Evolutionary conservation across 169 alveolate species (phyloP), one percentile per base, ranked within the genome.

Genomic region (Cryptosporidium baileyi): DNA sequence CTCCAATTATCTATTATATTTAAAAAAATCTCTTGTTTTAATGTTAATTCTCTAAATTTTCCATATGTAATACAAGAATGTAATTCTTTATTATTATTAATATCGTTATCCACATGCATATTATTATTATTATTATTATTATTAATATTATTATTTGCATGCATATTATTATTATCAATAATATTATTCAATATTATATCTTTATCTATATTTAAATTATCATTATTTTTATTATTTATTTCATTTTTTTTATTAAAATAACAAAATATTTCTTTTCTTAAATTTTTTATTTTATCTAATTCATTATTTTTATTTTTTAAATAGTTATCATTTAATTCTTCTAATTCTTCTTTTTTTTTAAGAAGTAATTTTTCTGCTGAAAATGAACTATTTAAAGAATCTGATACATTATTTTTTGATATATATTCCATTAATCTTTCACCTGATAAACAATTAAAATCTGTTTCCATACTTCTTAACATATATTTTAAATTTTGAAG

Each of bases 401-500:
- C 67, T 1, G 54, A 57, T 15, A 32, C 5, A 57, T 11, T 24
- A 28, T 57, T 74, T 19, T 52, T 54, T 9, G 85, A 74, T 49
- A 74, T 57, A 74, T 74, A 30, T 22, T 59, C 85, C 32, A 74
- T 26, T 74, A 74, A 40, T 36, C 43, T 26, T 41, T 74, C 85
- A 22, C 67, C 65, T 3, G 85, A 74, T 11, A 74, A 61, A 24
- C 59, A 54, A 30, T 74, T 74, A 43, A 74, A 74, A 24, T 74
- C 85, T 22, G 85, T 74, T 36, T 74, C 85, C 85, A 74, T 74
- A 17, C 60, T 54, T 22, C 85, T 51, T 34, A 74, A 49, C 36
- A 74, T 36, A 43, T 40, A 51, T 24, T 54, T 74, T n/a, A 74
- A 54, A 54, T 57, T 74, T 54, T 36, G n/a, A n/a, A 74, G 52